Base-by-base conservation (phyloP, 495 filamentous ascomycete species). In the Paragyromitra xinjiangensis region DNA sequence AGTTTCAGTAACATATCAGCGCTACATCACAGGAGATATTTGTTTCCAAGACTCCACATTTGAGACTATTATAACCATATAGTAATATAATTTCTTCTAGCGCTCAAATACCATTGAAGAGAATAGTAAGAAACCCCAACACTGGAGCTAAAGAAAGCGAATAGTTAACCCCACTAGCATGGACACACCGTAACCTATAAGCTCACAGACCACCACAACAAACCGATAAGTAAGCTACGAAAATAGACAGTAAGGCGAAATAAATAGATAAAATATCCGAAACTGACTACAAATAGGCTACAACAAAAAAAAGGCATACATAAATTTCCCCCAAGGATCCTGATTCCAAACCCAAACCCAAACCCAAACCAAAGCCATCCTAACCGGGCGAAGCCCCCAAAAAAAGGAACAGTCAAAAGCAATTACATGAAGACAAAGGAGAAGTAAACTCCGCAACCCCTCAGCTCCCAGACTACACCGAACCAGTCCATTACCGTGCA, bases 321-420 rank as follows among this genome's bases (percentile, higher is more conserved):
- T 34, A 73, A 53, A n/a, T 14, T 14, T 55, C 51, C 61, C 53
- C n/a, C 48, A 29, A 55, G 69, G 40, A 59, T 64, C 78, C 26
- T 74, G 72, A 68, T 70, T 64, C 37, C 61, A 59, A 75, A 26
- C 82, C 73, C 77, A 71, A 75, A 26, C 82, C 73, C 77, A 71
- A 77, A 34, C 82, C 79, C 80, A 83, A 80, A 73, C 71, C 81
- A 83, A 83, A 80, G 71, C 71, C 81, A 83, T 83, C 68, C 69
- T 51, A 39, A 59, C 62, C 40, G 78, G 69, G 53, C 58, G 67
- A 59, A 53, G 37, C 73, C 51, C 34, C 37, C 42, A 59, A 63
- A 81, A 81, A 42, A 37, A 69, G 56, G 53, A 39, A 58, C 62
- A 55, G 48, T 69, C 56, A 67, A 71, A 68, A 69, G 63, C 74